These are phyloP conservation scores for Galium porrigens DNA, from an alignment of 305 asterid genomes.

Conservation along the genomic window DNA sequence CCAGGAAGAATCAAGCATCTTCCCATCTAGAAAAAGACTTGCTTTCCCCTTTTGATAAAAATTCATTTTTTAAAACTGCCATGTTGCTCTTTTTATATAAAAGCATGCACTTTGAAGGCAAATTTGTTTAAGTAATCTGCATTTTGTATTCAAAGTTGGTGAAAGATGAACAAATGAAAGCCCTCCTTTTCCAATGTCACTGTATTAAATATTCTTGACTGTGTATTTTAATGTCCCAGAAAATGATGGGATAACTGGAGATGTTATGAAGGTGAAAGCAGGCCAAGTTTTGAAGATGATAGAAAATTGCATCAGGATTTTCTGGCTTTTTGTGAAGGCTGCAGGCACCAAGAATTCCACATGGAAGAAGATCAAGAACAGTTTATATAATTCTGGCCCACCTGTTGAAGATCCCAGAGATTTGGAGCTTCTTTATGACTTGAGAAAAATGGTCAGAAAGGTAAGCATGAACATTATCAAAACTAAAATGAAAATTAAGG, in stretches of 20 bases:
- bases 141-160: background rate
- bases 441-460: conserved; percentile 27
- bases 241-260: conserved; percentile 16
- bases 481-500: background rate
- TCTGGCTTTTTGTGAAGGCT: conserved; percentile 28
- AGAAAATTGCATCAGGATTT: conserved; percentile 33
- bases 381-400: conserved; percentile 15
- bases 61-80: background rate
- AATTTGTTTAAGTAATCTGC: background rate
- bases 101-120: background rate
- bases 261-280: conserved; percentile 20
- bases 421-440: conserved; percentile 26
- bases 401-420: conserved; percentile 48
- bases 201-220: background rate
- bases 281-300: conserved; percentile 27
- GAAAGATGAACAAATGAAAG: background rate
- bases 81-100: background rate
- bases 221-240: conserved; percentile 2
- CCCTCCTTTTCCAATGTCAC: background rate
- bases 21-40: background rate
- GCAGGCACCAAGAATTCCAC: conserved; percentile 18
- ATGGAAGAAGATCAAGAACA: conserved; percentile 21
- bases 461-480: conserved; percentile 15
- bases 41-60: background rate
- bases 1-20: background rate